Base-by-base conservation (phyloP, 176 grass and related monocot genomes). In the Calamus simplicifolius region DNA sequence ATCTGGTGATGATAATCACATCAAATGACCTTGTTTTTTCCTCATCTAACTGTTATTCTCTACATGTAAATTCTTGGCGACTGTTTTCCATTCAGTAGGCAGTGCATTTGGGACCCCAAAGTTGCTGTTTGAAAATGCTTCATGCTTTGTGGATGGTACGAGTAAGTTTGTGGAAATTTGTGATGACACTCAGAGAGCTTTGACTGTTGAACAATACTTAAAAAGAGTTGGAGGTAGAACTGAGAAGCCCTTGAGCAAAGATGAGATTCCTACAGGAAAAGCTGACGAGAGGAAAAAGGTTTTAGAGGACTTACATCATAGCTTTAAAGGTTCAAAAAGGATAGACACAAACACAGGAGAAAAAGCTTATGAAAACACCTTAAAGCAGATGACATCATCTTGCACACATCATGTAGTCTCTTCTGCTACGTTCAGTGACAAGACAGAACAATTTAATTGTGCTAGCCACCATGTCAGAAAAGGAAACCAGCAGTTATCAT, bases 401-500 rank as follows among this genome's bases (percentile, higher is more conserved):
- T 98, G 93, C 73, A 78, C 84, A 1, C 93, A 81, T 70, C 79
- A 79, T 25, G 35, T 67, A 38, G 64, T 67, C 35, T 51, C n/a
- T 55, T 78, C 84, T 27, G 67, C 72, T 25, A 82, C 60, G 63
- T 75, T 59, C 10, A 70, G 27, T 55, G 88, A 85, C 49, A 98
- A 98, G 66, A 75, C 89, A 58, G 80, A 84, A 7, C 87, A 88
- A 3, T 55, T 88, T 62, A 78, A 62, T 3, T 67, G 69, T 19
- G 66, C 79, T 29, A 92, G 87, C 57, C 81, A 84, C 5, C 69
- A 60, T 27, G 63, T 67, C 30, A 84, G 89, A 54, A 98, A 80
- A 85, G 78, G 77, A 98, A 88, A 25, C 85, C 84, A 16, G 81
- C 75, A 25, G 81, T 98, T 66, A 89, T 98, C 29, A 79, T 69